These are phyloP conservation scores for Andrographis paniculata DNA, from an alignment of 305 asterid species.

Conservation along the genomic window DNA sequence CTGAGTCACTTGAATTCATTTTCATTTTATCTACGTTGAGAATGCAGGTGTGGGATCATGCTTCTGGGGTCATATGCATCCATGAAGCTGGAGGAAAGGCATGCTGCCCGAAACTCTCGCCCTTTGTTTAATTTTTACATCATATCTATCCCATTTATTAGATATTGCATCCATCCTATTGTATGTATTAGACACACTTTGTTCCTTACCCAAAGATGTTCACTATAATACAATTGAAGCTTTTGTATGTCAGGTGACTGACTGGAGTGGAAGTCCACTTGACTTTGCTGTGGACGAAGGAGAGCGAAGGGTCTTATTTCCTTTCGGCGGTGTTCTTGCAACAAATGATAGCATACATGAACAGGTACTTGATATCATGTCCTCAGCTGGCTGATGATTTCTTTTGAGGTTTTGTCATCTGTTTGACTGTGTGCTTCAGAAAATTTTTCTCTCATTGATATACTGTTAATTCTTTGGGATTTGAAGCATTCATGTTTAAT, in stretches of 20 bases:
- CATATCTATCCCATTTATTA: too few species aligned
- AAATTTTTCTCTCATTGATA: too few species aligned
- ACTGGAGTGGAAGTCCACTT: slow-evolving; percentile 67
- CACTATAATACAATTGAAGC: background rate
- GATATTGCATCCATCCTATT: too few species aligned
- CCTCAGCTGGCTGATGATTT: slow-evolving; percentile 28
- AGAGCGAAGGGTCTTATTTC: slow-evolving; percentile 52
- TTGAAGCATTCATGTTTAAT: too few species aligned
- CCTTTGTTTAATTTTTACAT: too few species aligned
- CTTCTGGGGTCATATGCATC: slow-evolving; percentile 81
- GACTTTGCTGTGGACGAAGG: slow-evolving; percentile 58
- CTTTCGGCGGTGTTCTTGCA: slow-evolving; percentile 69
- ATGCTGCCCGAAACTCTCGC: too few species aligned
- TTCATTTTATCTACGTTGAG: slow-evolving; percentile 2
- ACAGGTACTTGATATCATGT: slow-evolving; percentile 45
- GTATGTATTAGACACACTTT: too few species aligned
- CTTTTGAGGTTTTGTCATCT: background rate
- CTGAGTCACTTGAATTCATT: too few species aligned
- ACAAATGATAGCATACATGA: slow-evolving; percentile 49
- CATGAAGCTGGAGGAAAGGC: slow-evolving; percentile 96
- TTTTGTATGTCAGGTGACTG: slow-evolving; percentile 52
- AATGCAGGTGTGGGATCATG: slow-evolving; percentile 90
- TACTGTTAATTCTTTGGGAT: too few species aligned
- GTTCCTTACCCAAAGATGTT: slow-evolving; percentile 4
- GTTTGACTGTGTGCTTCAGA: background rate